Conservation (phyloP, 306 rosid species). For the Neltuma alba region DNA sequence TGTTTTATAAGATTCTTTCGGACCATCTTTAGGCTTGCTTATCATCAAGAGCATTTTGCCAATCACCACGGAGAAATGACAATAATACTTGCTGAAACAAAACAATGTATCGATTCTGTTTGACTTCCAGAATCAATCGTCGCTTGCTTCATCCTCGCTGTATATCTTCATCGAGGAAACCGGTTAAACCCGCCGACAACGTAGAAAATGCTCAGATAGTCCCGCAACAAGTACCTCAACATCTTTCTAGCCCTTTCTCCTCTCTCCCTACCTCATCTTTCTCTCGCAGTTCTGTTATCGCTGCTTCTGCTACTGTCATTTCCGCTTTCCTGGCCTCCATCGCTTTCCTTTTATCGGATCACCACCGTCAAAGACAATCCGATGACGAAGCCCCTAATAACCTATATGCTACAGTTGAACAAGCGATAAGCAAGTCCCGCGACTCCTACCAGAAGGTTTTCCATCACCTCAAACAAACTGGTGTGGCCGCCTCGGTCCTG, state of each 20-base stretch:
- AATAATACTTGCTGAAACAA: not conserved
- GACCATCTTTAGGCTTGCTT: not conserved
- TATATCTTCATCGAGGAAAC: conserved; percentile 43
- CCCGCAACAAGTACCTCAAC: conserved; percentile 44
- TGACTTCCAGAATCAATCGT: conserved; percentile 48
- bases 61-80: not conserved
- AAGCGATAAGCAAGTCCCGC: conserved; percentile 46
- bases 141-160: conserved; percentile 47
- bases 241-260: conserved; percentile 7
- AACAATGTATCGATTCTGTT: conserved; percentile 62
- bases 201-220: conserved; percentile 41
- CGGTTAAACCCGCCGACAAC: conserved; percentile 17
- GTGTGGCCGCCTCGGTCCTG: conserved; percentile 77
- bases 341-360: conserved; percentile 40
- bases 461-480: conserved; percentile 72
- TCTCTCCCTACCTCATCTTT: conserved; percentile 27
- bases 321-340: conserved; percentile 59
- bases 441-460: conserved; percentile 58
- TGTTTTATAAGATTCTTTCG: not conserved
- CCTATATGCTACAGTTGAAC: conserved; percentile 49
- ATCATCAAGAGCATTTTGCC: not conserved
- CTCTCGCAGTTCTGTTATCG: conserved; percentile 47
- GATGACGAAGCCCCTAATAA: conserved; percentile 43
- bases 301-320: conserved; percentile 53
- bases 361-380: conserved; percentile 8